These are phyloP conservation scores for Starmera caribaea DNA, from an alignment of 805 yeast genomes.

Conservation along the genomic window DNA sequence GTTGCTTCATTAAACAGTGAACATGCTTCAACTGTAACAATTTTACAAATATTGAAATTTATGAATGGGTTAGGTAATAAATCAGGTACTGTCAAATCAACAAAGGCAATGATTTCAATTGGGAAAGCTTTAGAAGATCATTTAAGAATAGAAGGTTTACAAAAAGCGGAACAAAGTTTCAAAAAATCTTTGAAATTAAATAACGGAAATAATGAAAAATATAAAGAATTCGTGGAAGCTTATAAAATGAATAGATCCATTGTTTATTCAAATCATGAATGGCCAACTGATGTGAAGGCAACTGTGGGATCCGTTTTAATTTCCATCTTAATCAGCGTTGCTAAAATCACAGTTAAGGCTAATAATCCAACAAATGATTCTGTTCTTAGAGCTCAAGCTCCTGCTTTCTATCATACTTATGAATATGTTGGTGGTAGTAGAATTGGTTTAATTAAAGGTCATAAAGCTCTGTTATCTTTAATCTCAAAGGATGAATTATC, in stretches of 20 bases:
- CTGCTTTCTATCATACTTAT: constrained; percentile 86
- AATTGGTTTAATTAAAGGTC: constrained; percentile 73
- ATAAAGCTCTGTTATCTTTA: constrained; percentile 54
- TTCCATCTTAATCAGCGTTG: constrained; percentile 68
- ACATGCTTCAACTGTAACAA: constrained; percentile 74
- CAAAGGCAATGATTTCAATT: constrained; percentile 70
- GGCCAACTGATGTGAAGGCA: constrained; percentile 53
- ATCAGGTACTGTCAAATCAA: constrained; percentile 74
- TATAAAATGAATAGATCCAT: constrained; percentile 25
- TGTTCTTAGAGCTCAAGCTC: constrained; percentile 61
- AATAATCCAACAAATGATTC: constrained; percentile 71
- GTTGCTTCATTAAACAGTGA: constrained; percentile 64
- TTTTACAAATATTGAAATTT: constrained; percentile 63
- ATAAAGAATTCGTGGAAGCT: constrained; percentile 15
- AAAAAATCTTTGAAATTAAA: constrained; percentile 40
- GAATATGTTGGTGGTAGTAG: constrained; percentile 72
- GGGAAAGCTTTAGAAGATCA: constrained; percentile 83
- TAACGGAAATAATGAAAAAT: constrained; percentile 21
- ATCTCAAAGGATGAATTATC: constrained; percentile 56
- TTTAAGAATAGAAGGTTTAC: constrained; percentile 58
- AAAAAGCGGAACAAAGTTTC: constrained; percentile 46
- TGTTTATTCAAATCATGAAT: constrained; percentile 28
- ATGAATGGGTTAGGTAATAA: constrained; percentile 67
- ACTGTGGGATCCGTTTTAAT: constrained; percentile 76
- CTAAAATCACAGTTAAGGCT: constrained; percentile 72